Base-by-base conservation (phyloP, 139 green algal species). In the Spirogloea muscicola region DNA sequence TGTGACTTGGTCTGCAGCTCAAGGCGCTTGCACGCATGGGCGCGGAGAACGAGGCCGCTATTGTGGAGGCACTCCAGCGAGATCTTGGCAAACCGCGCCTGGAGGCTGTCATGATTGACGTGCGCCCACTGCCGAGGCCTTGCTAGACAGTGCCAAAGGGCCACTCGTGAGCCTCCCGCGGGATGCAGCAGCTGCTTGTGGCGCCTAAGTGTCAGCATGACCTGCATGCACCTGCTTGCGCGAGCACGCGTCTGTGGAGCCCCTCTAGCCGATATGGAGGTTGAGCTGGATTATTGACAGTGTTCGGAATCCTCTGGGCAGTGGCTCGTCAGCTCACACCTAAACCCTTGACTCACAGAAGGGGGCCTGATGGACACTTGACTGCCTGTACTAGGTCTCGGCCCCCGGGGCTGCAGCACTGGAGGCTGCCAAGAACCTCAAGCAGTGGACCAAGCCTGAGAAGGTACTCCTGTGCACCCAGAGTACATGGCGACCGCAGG, bases 21-120 rank as follows among this genome's bases (percentile, higher is more conserved):
- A 5, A n/a, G 18, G 65, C 40, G 33, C 29, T 68, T 10, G 38
- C n/a, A 46, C 42, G 65, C 42, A 74, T 74, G 65, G 27, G 38
- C 10, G 65, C 25, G 34, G 65, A 74, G 65, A 66, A 74, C 52
- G 65, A 74, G 38, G 65, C 43, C 42, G 65, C 21, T 25, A 55
- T 74, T 18, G 4, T 65, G 65, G 38, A 66, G 0, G 37, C 42
- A 16, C 38, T 74, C 13, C n/a, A 74, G 1, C 2, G 4, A 1
- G 65, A 74, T 5, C 38, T 74, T 21, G 65, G 65, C 27, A 68
- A 33, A 62, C 18, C 6, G 6, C 5, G 5, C 6, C 40, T 62
- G 7, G 40, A 9, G 37, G 37, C 52, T 38, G 18, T 62, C 7
- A 62, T 6, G 37, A 33, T 6, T 62, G 52, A 62, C 18, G 52